These are phyloP conservation scores for Mycosarcoma mackinlayi DNA, from an alignment of 1,284 basidiomycete genomes.

Conservation along the genomic window DNA sequence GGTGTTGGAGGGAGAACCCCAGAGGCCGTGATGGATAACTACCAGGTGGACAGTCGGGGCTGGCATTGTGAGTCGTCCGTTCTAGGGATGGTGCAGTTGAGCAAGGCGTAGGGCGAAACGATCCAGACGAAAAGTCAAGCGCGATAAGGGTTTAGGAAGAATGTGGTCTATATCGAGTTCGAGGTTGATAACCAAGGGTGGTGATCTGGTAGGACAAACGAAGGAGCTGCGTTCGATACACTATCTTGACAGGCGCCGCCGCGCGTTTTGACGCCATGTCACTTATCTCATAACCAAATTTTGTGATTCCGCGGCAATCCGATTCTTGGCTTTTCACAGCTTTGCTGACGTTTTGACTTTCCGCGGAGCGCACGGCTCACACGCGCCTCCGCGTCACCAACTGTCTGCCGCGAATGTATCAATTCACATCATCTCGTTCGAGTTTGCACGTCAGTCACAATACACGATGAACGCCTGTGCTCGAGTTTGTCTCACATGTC, in stretches of 20 bases:
- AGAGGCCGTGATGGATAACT: constrained; percentile 84
- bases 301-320: neutral
- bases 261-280: constrained; percentile 3
- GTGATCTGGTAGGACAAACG: too few relatives aligned
- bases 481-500: too few relatives aligned
- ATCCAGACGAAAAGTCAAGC: too few relatives aligned
- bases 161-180: neutral
- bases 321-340: neutral
- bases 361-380: too few relatives aligned
- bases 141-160: too few relatives aligned
- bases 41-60: constrained; percentile 72
- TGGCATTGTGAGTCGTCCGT: constrained; percentile 22
- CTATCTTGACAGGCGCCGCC: constrained; percentile 1
- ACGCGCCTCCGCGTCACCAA: too few relatives aligned
- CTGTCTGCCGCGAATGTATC: too few relatives aligned
- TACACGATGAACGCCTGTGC: too few relatives aligned
- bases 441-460: too few relatives aligned
- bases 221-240: too few relatives aligned
- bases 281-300: neutral
- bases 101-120: neutral
- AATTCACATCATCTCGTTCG: too few relatives aligned
- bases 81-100: neutral
- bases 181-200: neutral
- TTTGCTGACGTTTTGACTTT: too few relatives aligned
- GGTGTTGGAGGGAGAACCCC: constrained; percentile 78